Conservation (phyloP, 768 basidiomycete species). For the Rhizopogon vulgaris region DNA sequence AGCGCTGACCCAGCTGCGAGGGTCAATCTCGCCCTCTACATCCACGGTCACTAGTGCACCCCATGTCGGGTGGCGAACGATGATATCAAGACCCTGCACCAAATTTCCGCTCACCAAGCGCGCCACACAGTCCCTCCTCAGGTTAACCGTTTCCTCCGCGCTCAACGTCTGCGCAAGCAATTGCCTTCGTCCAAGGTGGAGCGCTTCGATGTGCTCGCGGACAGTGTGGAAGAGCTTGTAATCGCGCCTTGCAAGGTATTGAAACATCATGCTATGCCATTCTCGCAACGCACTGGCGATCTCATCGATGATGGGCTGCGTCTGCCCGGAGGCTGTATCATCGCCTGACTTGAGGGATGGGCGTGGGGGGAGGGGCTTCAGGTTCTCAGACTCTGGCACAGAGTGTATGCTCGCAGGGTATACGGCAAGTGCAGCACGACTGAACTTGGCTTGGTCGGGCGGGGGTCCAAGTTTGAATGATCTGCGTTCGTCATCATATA, state of each 20-base stretch:
- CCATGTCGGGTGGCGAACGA: constrained; percentile 92
- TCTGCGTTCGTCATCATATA: constrained; percentile 35
- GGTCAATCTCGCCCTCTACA: constrained; percentile 75
- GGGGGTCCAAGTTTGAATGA: constrained; percentile 71
- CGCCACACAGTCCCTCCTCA: constrained; percentile 83
- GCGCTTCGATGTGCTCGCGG: constrained; percentile 81
- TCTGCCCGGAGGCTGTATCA: constrained; percentile 78
- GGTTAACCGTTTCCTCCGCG: constrained; percentile 74
- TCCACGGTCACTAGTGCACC: constrained; percentile 90
- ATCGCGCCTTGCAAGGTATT: constrained; percentile 82
- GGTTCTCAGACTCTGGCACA: constrained; percentile 54
- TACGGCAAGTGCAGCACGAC: constrained; percentile 65
- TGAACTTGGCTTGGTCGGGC: constrained; percentile 68
- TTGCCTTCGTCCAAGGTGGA: constrained; percentile 89
- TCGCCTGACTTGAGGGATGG: constrained; percentile 95
- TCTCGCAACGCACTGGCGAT: constrained; percentile 94
- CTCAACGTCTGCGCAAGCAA: constrained; percentile 83
- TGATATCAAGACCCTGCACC: constrained; percentile 87
- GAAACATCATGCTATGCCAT: constrained; percentile 91
- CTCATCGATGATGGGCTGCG: constrained; percentile 93
- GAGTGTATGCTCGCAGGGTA: constrained; percentile 76
- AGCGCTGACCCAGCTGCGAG: constrained; percentile 82
- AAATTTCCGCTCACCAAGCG: constrained; percentile 87
- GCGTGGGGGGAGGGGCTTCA: constrained; percentile 79
- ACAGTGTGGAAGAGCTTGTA: constrained; percentile 87